Percentiles rank a stretch among this genome's conserved stretches.
phyloP scores from a whole-genome alignment of 176 grass and related monocot genomes.

The Coix lacrymajobi region DNA sequence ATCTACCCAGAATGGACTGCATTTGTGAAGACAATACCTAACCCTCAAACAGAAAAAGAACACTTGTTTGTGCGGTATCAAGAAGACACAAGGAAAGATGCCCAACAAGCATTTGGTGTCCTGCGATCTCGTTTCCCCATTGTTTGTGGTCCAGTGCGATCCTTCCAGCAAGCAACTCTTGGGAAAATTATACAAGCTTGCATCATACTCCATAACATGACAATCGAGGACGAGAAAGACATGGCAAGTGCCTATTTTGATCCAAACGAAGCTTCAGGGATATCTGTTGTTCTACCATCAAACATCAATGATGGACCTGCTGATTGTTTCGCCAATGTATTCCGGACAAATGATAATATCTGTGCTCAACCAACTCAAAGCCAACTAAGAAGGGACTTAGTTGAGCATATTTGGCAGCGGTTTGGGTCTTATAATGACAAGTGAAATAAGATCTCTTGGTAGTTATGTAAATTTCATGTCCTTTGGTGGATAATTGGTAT shows the following conservation, averaged over 20 bases:
- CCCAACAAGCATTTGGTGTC: not conserved
- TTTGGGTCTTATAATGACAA: slow-evolving; percentile 11
- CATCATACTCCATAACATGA: slow-evolving; percentile 38
- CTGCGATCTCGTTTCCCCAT: slow-evolving; percentile 27
- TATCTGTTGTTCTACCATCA: not conserved
- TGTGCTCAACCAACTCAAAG: slow-evolving; percentile 9
- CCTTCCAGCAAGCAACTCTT: not conserved
- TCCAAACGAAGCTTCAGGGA: not conserved
- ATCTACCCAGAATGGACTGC: slow-evolving; percentile 23
- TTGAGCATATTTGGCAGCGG: slow-evolving; percentile 29
- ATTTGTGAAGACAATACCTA: slow-evolving; percentile 16
- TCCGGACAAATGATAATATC: not conserved
- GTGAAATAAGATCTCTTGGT: not conserved
- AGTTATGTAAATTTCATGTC: not conserved
- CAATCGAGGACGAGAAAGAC: slow-evolving; percentile 31
- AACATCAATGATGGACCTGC: not conserved
- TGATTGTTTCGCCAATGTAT: not conserved
- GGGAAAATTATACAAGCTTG: slow-evolving; percentile 33
- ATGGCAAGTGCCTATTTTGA: slow-evolving; percentile 21
- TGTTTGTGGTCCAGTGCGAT: slow-evolving; percentile 16
- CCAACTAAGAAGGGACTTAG: slow-evolving; percentile 16
- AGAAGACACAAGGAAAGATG: slow-evolving; percentile 16
- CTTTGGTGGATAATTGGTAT: not conserved
- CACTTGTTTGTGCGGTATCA: slow-evolving; percentile 4
- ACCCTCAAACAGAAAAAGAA: slow-evolving; percentile 33